phyloP scores from a whole-genome alignment of 2,329 filamentous ascomycete genomes.

The Diatrype stigma region DNA sequence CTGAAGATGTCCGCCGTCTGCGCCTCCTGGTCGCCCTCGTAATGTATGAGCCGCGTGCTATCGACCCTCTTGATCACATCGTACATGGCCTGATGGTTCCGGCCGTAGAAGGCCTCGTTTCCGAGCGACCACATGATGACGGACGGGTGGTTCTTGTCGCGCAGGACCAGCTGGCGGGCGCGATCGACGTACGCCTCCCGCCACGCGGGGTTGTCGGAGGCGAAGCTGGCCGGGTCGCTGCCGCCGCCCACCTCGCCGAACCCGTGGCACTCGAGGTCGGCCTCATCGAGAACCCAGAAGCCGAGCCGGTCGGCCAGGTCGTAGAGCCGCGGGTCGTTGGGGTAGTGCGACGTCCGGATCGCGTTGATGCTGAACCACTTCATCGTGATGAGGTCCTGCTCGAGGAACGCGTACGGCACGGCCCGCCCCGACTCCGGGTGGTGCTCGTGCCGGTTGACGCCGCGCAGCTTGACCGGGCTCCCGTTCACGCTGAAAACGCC shows the following conservation, averaged over 20 bases:
- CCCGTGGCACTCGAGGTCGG: constrained; percentile 52
- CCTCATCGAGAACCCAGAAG: constrained; percentile 59
- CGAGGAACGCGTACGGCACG: constrained; percentile 58
- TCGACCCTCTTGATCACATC: constrained; percentile 56
- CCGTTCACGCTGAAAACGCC: constrained; percentile 64
- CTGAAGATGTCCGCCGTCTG: constrained; percentile 59
- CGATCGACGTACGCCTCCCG: constrained; percentile 63
- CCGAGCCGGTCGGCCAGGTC: constrained; percentile 61
- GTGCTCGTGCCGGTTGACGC: constrained; percentile 69
- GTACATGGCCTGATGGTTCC: constrained; percentile 66
- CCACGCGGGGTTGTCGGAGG: constrained; percentile 59
- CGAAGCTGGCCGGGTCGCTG: constrained; percentile 43
- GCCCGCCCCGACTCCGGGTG: constrained; percentile 59
- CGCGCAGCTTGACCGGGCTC: constrained; percentile 58
- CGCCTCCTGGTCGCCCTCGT: constrained; percentile 58
- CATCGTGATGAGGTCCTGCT: constrained; percentile 60
- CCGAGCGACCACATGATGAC: constrained; percentile 70
- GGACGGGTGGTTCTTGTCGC: constrained; percentile 57
- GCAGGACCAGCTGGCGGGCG: constrained; percentile 57
- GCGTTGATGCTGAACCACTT: constrained; percentile 68
- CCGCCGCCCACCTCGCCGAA: constrained; percentile 38
- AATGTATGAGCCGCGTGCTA: constrained; percentile 56
- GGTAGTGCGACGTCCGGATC: constrained; percentile 64
- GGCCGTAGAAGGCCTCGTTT: constrained; percentile 68
- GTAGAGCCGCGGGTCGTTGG: constrained; percentile 56